A percentile compares a stretch with the other conserved stretches of the same genome.
phyloP scores from a whole-genome alignment of 176 grass and related monocot species.

The Aegilops sharonensis region DNA sequence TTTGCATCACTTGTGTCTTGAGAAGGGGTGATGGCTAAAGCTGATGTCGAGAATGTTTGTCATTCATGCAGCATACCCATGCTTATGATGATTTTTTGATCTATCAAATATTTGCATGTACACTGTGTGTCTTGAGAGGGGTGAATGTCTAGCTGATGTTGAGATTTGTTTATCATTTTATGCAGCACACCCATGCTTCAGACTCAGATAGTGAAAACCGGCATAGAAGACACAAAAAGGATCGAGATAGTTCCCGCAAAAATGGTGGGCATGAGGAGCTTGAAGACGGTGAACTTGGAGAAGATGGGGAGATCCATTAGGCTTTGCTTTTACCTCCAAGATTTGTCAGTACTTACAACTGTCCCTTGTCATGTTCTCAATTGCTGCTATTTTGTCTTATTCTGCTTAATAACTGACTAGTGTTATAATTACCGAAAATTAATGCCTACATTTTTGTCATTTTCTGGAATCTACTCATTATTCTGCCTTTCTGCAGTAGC shows the following conservation, averaged over 20 bases:
- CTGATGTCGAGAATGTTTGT: neutral
- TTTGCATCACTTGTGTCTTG: conserved; percentile 38
- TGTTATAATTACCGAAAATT: conserved; percentile 10
- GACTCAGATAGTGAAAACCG: conserved; percentile 83
- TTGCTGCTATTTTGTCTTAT: conserved; percentile 23
- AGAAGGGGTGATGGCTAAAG: conserved; percentile 11
- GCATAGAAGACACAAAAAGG: conserved; percentile 82
- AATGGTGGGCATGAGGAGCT: conserved; percentile 75
- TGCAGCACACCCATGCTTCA: conserved; percentile 78
- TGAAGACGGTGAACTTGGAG: conserved; percentile 96
- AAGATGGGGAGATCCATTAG: conserved; percentile 86
- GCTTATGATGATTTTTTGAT: neutral
- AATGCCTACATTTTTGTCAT: conserved; percentile 9
- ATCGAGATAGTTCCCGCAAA: conserved; percentile 72
- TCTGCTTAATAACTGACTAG: conserved; percentile 16
- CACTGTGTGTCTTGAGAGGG: neutral
- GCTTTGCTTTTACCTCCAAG: conserved; percentile 28
- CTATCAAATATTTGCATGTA: neutral
- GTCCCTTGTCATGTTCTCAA: conserved; percentile 28
- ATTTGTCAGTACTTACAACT: conserved; percentile 53
- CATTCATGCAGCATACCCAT: neutral
- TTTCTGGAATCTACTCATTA: conserved; percentile 15
- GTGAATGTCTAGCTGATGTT: neutral
- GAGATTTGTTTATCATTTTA: conserved; percentile 11
- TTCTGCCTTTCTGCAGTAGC: conserved; percentile 8